Evolutionary conservation across 768 basidiomycete genomes (phyloP), one percentile per base, ranked within the genome.

Genomic region (Solioccasus polychromus): DNA sequence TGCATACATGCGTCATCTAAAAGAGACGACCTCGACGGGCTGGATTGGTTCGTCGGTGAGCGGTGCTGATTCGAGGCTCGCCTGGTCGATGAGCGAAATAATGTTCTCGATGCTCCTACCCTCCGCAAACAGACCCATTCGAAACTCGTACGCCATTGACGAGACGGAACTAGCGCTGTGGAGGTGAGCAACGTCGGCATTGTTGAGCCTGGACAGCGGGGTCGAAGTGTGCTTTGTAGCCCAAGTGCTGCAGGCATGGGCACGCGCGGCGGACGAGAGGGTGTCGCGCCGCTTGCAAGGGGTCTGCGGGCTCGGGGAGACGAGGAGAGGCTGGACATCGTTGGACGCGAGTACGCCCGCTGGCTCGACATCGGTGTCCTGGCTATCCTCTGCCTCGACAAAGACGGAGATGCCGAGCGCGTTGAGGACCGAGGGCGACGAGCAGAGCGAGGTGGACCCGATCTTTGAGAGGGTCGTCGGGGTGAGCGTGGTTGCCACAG

Each of bases 41-140:
- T 35, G 47, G 2, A 42, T 35, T 30, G 31, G 15, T 28, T 39
- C 35, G 11, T n/a, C 15, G 9, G 29, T 39, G 3, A 20, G 39
- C 11, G 37, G 38, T 31, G n/a, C 45, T 4, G 47, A 41, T 17
- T 56, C 44, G 0, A 59, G 49, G 31, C 49, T 63, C 5, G 50
- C 42, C 38, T 61, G 64, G 49, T 66, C 62, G 34, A 64, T 52
- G 24, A 66, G 20, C 17, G 59, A 59, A 12, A 64, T 57, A 31
- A 66, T 48, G 45, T 59, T 54, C 29, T 58, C 50, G 24, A 59
- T 46, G 26, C 54, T 64, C 30, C 44, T 51, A 20, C 57, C 56
- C 18, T 66, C 57, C 8, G 47, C 52, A 35, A 66, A 56, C 23
- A 62, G 17, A 0, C 60, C 61, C 35, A 61, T 25, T 37, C 53